Evolutionary conservation across 2,329 filamentous ascomycete species (phyloP), one percentile per base, ranked within the genome.

Genomic region (Sarocladium brachiariae): DNA sequence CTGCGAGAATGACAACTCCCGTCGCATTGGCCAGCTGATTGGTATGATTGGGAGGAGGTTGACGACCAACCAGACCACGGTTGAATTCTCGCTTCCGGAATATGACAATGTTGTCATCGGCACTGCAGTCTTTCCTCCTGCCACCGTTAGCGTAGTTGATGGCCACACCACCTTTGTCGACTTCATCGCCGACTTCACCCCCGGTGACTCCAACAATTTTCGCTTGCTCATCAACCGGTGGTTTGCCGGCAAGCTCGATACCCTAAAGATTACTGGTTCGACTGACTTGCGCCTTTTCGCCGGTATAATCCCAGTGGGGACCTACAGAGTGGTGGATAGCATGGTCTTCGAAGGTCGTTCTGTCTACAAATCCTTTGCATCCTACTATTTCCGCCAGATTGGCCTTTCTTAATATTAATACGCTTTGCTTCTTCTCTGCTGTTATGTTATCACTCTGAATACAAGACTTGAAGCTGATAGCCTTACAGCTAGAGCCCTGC

Each of bases 141-240:
- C 97, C 56, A 81, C 81, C 54, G 75, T 96, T 53, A 82, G 83
- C 61, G 79, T 97, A 48, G 77, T 86, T 45, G 87, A 95, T 61
- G 87, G 88, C 10, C 80, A 88, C 59, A 81, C 75, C 14, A 97
- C 88, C 2, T 72, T 80, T 51, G 72, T 97, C 52, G 87, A 96
- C 59, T 84, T 97, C 58, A 68, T 93, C 50, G 80, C 86, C 37
- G 83, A 93, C 54, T 68, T 97, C 34, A 72, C 78, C 33, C 86
- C 89, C 23, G 91, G 90, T 25, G 81, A 90, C 59, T 72, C 88
- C 13, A 82, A 90, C 50, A 85, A 84, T 5, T 82, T 96, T 58
- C 84, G 88, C 53, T 78, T 78, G 53, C 78, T 97, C 55, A 89
- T 88, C 43, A 89, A 93, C 64, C 87, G 96, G 65, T 97, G 89